Base-by-base conservation (phyloP, 2,329 filamentous ascomycete species). In the Periconia sp. region DNA sequence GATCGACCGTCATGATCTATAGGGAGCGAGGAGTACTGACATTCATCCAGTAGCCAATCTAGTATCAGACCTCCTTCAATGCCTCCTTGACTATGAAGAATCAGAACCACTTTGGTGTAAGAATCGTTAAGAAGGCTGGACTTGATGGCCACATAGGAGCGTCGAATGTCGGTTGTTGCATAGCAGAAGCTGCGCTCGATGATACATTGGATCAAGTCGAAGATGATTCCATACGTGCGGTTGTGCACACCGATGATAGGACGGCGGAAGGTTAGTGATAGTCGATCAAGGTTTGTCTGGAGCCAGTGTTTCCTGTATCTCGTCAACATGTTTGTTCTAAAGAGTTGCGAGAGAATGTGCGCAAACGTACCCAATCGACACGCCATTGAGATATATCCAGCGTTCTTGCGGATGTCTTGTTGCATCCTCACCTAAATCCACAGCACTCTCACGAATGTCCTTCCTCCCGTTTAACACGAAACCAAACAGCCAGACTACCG, bases 371-470 rank as follows among this genome's bases (percentile, higher is more conserved):
- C 79, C 80, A 23, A 78, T 78, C 8, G 79, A 82, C 19, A 91
- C 82, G 1, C 88, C 88, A 58, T 92, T 92, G 37, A 92, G 68
- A 61, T 88, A 92, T n/a, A 92, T 77, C 88, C 88, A 92, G 57
- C 85, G 80, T 69, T 92, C 88, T 38, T 83, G 75, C 9, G 74
- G 72, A 62, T 73, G 67, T n/a, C 40, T 32, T 5, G 12, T 15
- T 2, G 1, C 34, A 24, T 55, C 46, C 7, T 30, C 31, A 16
- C 74, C 65, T 1, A 83, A 76, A 48, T 80, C 83, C 40, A 82
- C 83, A 13, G 69, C 65, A 53, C 79, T 83, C 72, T 64, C 76
- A 78, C 85, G 37, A 24, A 53, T 37, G 32, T 54, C 43, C 30
- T 50, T 40, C 12, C 38, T 30, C 29, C 71, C 67, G 43, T 76